Evolutionary conservation across 805 yeast genomes (phyloP).

Genomic region (Komagataella populi): DNA sequence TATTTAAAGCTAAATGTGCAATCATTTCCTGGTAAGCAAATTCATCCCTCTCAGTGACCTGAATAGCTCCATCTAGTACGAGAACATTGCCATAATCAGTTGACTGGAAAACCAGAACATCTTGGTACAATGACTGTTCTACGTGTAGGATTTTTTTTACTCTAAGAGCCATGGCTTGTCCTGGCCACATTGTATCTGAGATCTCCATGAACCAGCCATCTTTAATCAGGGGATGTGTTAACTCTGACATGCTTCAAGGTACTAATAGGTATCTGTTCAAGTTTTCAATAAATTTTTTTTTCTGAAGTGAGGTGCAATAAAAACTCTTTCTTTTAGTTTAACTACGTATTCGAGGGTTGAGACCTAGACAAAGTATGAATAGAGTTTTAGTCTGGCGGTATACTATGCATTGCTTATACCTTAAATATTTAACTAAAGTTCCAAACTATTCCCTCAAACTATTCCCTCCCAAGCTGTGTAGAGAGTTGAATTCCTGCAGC

Average conservation of each 20-base stretch:
- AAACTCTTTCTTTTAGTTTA: background rate
- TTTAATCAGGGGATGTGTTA: slow-evolving; percentile 6
- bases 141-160: slow-evolving; percentile 55
- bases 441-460: background rate
- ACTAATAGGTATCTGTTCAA: background rate
- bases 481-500: slow-evolving; percentile 71
- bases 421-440: too few species aligned
- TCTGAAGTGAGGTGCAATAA: background rate
- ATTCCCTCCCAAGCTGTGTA: slow-evolving; percentile 4
- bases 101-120: slow-evolving; percentile 67
- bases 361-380: too few species aligned
- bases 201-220: slow-evolving; percentile 80
- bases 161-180: slow-evolving; percentile 66
- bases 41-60: slow-evolving; percentile 87
- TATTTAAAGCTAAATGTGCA: slow-evolving; percentile 66
- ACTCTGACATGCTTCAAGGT: slow-evolving; percentile 3
- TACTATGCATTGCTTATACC: background rate
- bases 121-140: slow-evolving; percentile 63
- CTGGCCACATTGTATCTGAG: slow-evolving; percentile 64
- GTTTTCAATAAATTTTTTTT: background rate
- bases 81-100: slow-evolving; percentile 74
- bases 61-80: slow-evolving; percentile 81
- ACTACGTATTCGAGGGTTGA: background rate
- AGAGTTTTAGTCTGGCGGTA: background rate
- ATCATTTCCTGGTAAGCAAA: slow-evolving; percentile 92